These are phyloP conservation scores for Dothidotthia symphoricarpi DNA, from an alignment of 2,329 filamentous ascomycete species.

Conservation along the genomic window DNA sequence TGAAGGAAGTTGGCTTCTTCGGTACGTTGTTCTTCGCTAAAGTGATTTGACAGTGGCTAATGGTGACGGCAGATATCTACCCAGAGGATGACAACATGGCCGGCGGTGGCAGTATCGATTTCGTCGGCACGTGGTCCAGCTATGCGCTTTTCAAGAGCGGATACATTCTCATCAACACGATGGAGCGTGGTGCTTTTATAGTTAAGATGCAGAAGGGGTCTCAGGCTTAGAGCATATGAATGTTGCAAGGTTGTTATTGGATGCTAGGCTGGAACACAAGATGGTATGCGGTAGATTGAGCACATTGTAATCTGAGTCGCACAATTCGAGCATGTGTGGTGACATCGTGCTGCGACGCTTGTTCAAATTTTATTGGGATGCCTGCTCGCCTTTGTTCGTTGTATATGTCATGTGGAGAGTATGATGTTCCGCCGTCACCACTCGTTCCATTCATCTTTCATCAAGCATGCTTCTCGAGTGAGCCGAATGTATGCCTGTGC, in stretches of 20 bases:
- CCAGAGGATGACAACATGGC: slow-evolving; percentile 44
- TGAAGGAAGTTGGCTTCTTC: slow-evolving; percentile 47
- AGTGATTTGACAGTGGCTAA: slow-evolving; percentile 1
- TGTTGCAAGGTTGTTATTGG: too few species aligned
- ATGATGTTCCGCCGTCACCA: too few species aligned
- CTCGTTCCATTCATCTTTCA: too few species aligned
- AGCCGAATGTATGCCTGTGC: too few species aligned
- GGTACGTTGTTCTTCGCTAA: slow-evolving; percentile 5
- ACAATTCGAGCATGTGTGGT: slow-evolving; percentile 12
- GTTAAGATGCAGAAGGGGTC: slow-evolving; percentile 35
- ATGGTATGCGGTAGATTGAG: too few species aligned
- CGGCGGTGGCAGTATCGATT: slow-evolving; percentile 43
- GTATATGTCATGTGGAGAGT: too few species aligned
- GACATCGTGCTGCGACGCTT: background rate
- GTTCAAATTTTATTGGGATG: too few species aligned
- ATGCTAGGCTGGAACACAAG: too few species aligned
- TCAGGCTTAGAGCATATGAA: slow-evolving; percentile 5
- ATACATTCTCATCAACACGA: slow-evolving; percentile 43
- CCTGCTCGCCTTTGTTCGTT: too few species aligned
- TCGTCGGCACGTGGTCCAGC: slow-evolving; percentile 47
- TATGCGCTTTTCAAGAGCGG: slow-evolving; percentile 45
- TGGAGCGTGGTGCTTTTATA: slow-evolving; percentile 42
- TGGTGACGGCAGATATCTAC: slow-evolving; percentile 36
- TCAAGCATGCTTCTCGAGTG: too few species aligned
- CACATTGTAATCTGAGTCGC: too few species aligned